These are phyloP conservation scores for Dittrichia graveolens DNA, from an alignment of 129 eudicot genomes.

Conservation along the genomic window DNA sequence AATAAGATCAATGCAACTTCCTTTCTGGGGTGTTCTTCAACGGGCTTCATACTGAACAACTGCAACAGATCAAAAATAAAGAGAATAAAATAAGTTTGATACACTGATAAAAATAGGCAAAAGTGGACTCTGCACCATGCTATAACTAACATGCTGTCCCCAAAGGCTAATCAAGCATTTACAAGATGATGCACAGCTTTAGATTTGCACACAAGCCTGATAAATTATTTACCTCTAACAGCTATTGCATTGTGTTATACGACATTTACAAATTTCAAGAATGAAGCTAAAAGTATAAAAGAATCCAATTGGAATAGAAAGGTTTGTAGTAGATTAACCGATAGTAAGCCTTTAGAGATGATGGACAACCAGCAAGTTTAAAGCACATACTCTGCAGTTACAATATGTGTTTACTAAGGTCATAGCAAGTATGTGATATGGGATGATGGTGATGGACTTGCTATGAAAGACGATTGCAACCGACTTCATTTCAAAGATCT, in stretches of 20 bases:
- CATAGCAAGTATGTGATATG: not conserved
- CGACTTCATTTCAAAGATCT: not conserved
- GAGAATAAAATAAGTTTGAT: not conserved
- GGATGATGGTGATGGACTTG: not conserved
- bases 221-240: not conserved
- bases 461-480: not conserved
- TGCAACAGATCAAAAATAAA: slow-evolving; percentile 37
- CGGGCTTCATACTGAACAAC: slow-evolving; percentile 94
- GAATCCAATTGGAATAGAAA: not conserved
- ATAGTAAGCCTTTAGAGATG: no score
- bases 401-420: no score
- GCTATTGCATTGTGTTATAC: not conserved
- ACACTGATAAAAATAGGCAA: not conserved
- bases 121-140: no score
- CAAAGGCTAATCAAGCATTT: not conserved
- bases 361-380: no score
- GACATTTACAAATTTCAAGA: not conserved
- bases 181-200: not conserved
- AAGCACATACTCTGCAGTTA: no score
- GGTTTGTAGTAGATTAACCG: not conserved
- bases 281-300: not conserved
- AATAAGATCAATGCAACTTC: slow-evolving; percentile 2
- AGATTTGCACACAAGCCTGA: not conserved
- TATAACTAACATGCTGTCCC: not conserved
- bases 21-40: slow-evolving; percentile 29